Evolutionary conservation across 805 yeast genomes (phyloP), one percentile per base, ranked within the genome.

Genomic region (Schwanniomyces occidentalis): DNA sequence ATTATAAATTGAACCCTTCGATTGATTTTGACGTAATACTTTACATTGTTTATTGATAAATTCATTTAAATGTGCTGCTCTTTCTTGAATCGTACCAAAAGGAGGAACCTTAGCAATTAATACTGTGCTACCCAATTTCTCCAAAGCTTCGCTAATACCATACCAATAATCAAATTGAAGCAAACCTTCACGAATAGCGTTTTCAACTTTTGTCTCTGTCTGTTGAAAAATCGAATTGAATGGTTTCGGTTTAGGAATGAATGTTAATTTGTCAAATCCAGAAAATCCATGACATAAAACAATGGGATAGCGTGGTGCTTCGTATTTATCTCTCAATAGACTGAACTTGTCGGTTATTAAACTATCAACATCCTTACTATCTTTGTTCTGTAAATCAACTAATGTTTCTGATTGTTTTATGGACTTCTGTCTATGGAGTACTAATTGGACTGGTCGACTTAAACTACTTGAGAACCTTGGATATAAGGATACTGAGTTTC

Each of bases 281-380:
- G 86, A 78, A 16, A 88, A 71, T 0, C 96, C 96, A 63, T 88
- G 96, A 49, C 95, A 88, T 17, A 88, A 58, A 0, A 88, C 83
- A 1, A 88, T 76, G 0, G 96, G 95, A 49, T 72, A 65, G 45
- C 75, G 75, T 0, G 95, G 89, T 4, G 82, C 71, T 8, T 57
- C 50, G 49, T 81, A 83, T 19, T 63, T 42, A 6, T 68, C 60
- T 41, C 62, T 46, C 9, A 69, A 35, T 9, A 27, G 36, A 12
- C 58, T 46, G 38, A 47, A 65, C 37, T 54, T 54, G 38, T 61
- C 61, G 6, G 52, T 54, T 24, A 65, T 59, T 15, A 57, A n/a
- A n/a, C n/a, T n/a, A n/a, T n/a, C n/a, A n/a, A 26, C 30, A 13
- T 36, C 18, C 16, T 37, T 21, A 17, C 30, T 10, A 6, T 18